Evolutionary conservation across 768 basidiomycete species (phyloP).

Genomic region (Nevesoporus exiguus): DNA sequence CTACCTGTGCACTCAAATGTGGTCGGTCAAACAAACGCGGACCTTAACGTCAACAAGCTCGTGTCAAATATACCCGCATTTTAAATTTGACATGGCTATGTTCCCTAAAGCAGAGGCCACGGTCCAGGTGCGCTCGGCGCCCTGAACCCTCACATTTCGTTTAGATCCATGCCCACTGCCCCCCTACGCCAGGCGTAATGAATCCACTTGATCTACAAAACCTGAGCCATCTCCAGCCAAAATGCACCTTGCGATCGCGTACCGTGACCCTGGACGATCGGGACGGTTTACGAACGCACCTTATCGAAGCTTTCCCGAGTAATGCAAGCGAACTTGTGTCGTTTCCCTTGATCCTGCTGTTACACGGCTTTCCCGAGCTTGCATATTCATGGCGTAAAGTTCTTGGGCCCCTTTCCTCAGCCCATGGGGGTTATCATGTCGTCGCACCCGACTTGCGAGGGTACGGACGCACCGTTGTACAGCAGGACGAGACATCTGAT

Average conservation of each 20-base stretch:
- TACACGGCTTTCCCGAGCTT: conserved; percentile 68
- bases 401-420: conserved; percentile 44
- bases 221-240: conserved; percentile 24
- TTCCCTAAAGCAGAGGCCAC: neutral
- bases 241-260: conserved; percentile 36
- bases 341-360: conserved; percentile 49
- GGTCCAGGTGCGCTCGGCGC: no score
- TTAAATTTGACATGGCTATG: neutral
- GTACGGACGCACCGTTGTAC: conserved; percentile 42
- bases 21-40: neutral
- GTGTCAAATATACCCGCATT: conserved; percentile 2
- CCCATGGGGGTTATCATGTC: conserved; percentile 49
- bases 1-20: neutral
- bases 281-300: conserved; percentile 38
- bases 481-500: conserved; percentile 7
- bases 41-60: neutral
- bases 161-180: neutral
- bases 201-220: conserved; percentile 7
- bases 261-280: conserved; percentile 44
- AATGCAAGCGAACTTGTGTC: conserved; percentile 15
- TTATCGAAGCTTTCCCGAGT: conserved; percentile 45
- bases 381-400: conserved; percentile 65
- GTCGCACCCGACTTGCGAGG: conserved; percentile 63
- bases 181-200: conserved; percentile 1
- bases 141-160: no score